A percentile compares a stretch with the other conserved stretches of the same genome.
Evolutionary conservation across 495 filamentous ascomycete genomes (phyloP).

Genomic region (Podospora fimiseda): DNA sequence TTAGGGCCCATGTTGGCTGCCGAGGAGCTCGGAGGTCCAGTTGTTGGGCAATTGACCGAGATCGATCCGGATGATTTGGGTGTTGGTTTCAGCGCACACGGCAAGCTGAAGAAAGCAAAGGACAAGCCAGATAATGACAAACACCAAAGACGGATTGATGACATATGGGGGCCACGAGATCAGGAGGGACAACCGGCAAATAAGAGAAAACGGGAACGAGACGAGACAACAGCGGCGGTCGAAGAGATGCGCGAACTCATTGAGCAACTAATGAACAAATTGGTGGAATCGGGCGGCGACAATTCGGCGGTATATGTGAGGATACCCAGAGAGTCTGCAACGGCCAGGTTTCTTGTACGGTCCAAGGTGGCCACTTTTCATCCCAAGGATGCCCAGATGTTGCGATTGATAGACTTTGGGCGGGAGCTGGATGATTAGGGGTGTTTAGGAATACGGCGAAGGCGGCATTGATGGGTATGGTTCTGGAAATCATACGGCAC

Average conservation of each 20-base stretch:
- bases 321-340: slow-evolving; percentile 69
- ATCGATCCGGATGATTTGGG: slow-evolving; percentile 52
- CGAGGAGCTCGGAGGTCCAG: slow-evolving; percentile 79
- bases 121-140: slow-evolving; percentile 38
- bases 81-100: slow-evolving; percentile 65
- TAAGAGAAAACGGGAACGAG: slow-evolving; percentile 29
- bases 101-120: slow-evolving; percentile 59
- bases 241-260: slow-evolving; percentile 61
- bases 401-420: slow-evolving; percentile 81
- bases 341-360: slow-evolving; percentile 73
- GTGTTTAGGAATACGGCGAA: neutral
- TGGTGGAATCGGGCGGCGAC: slow-evolving; percentile 54
- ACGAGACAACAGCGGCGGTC: slow-evolving; percentile 60
- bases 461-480: slow-evolving; percentile 2
- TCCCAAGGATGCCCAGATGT: slow-evolving; percentile 67
- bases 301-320: slow-evolving; percentile 58
- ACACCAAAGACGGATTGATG: slow-evolving; percentile 65
- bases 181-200: slow-evolving; percentile 15
- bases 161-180: slow-evolving; percentile 55
- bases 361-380: slow-evolving; percentile 83
- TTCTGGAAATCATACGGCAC: slow-evolving; percentile 10
- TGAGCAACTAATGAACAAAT: slow-evolving; percentile 52
- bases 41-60: slow-evolving; percentile 67
- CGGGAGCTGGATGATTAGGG: slow-evolving; percentile 61
- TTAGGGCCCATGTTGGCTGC: slow-evolving; percentile 77